Base-by-base conservation (phyloP, 2,329 filamentous ascomycete genomes). In the Fusarium dimerum region DNA sequence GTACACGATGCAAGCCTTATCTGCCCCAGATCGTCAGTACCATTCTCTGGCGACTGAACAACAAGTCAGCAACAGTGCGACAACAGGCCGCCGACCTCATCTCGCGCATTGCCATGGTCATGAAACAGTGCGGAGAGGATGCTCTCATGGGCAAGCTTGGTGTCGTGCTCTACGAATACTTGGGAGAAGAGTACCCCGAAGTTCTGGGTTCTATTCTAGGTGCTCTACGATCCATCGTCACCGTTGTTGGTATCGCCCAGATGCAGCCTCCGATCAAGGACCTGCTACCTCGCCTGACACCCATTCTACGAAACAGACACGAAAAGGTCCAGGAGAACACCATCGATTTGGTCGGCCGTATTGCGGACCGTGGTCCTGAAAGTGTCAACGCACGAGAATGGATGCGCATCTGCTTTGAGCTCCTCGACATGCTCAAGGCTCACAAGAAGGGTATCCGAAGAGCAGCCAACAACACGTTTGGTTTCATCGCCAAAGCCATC, bases 291-390 rank as follows among this genome's bases (percentile, higher is more conserved):
- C 90, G 94, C 40, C 84, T 99, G 34, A 99, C 94, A 1, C 94
- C 94, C n/a, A 99, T 99, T 70, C 81, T 99, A 48, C 90, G 94
- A 69, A 99, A 99, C 75, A 89, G 94, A 59, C 94, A 99, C 76
- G 94, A 99, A 70, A 99, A 99, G 75, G 95, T 99, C 41, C 94
- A 99, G 71, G 94, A 99, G 68, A 99, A 99, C 73, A 97, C 94
- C 0, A 97, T 99, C 65, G 94, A 99, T 71, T 82, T 99, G 2
- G 94, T 99, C 17, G 94, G 94, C 50, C 93, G 94, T 79, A 97
- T 99, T 64, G 94, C 95, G 15, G 94, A 99, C 73, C 89, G 94
- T 61, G 95, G 94, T 1, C 92, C 94, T 1, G 94, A 99, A 73
- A 93, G 89, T 58, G 94, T 99, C 69, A 96, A 96, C 68, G 92